Conservation (phyloP, 805 yeast genomes). For the Wickerhamomyces pijperi region DNA sequence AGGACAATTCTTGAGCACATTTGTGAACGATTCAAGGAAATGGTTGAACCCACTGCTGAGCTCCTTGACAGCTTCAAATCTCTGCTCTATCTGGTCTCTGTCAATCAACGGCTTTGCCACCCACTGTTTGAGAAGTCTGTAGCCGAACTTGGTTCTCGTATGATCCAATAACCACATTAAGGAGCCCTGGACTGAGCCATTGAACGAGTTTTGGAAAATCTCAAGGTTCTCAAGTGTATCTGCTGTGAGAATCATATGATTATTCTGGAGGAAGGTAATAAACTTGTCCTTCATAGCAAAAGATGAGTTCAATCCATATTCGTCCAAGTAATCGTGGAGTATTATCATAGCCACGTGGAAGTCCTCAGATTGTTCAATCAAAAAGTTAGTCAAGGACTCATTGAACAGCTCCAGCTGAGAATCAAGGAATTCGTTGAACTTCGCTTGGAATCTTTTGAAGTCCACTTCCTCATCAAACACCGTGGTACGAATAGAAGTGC, state of each 20-base stretch:
- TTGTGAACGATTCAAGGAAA: constrained; percentile 25
- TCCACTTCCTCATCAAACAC: not conserved
- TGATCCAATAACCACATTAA: constrained; percentile 73
- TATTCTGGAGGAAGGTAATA: constrained; percentile 34
- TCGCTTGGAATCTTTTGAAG: constrained; percentile 1
- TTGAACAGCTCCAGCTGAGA: not conserved
- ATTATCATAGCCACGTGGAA: constrained; percentile 30
- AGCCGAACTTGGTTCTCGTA: constrained; percentile 71
- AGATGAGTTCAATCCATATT: constrained; percentile 49
- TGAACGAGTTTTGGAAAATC: constrained; percentile 57
- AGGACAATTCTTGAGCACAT: constrained; percentile 25
- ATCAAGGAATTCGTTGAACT: not conserved
- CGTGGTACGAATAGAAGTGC: not conserved
- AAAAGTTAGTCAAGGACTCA: constrained; percentile 18
- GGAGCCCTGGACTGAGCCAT: constrained; percentile 49
- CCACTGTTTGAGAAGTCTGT: constrained; percentile 61
- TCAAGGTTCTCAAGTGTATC: constrained; percentile 65
- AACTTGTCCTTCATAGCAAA: constrained; percentile 43
- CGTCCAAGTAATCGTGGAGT: constrained; percentile 44
- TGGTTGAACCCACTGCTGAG: constrained; percentile 28
- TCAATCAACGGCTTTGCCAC: constrained; percentile 57
- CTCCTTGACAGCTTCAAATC: constrained; percentile 52
- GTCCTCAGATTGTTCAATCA: constrained; percentile 12
- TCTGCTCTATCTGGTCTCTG: constrained; percentile 38
- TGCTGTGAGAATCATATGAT: constrained; percentile 47